Evolutionary conservation across 108 stramenopile species (phyloP).

Genomic region (Pseudonitzschia pungens): DNA sequence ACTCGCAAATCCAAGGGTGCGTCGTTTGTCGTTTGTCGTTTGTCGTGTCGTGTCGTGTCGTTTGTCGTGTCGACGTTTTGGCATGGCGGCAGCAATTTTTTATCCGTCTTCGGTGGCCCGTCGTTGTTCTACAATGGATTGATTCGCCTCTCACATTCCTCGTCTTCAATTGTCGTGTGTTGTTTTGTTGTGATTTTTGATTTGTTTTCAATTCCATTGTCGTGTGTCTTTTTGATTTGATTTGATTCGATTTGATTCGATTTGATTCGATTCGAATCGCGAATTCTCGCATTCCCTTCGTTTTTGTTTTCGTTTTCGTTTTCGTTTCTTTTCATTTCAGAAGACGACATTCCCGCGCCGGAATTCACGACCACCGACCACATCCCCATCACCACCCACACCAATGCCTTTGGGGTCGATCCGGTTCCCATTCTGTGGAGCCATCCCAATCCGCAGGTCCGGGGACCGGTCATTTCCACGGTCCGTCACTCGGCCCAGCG

Average conservation of each 20-base stretch:
- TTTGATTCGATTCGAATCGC: no score
- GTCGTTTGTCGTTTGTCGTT: no score
- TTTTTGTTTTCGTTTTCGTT: neutral
- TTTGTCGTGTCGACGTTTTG: no score
- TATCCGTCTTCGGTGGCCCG: no score
- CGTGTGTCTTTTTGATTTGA: neutral
- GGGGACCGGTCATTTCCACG: slow-evolving; percentile 95
- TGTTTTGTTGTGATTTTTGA: no score
- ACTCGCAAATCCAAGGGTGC: slow-evolving; percentile 12
- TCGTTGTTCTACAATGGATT: no score
- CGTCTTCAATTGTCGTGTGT: neutral
- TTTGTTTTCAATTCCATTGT: neutral
- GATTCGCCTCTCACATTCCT: neutral
- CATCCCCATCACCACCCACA: slow-evolving; percentile 88
- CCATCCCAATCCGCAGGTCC: slow-evolving; percentile 80
- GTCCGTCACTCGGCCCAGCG: slow-evolving; percentile 88
- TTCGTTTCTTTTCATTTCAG: neutral
- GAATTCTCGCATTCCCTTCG: no score
- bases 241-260: no score
- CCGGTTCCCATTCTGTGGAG: slow-evolving; percentile 94
- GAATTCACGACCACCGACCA: slow-evolving; percentile 67
- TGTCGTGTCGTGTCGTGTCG: no score
- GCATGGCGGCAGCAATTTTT: no score
- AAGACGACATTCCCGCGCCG: slow-evolving; percentile 30
- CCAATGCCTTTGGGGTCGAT: slow-evolving; percentile 89